Evolutionary conservation across 352 stramenopile genomes (phyloP), one percentile per base, ranked within the genome.

Genomic region (Plasmopara halstedii): DNA sequence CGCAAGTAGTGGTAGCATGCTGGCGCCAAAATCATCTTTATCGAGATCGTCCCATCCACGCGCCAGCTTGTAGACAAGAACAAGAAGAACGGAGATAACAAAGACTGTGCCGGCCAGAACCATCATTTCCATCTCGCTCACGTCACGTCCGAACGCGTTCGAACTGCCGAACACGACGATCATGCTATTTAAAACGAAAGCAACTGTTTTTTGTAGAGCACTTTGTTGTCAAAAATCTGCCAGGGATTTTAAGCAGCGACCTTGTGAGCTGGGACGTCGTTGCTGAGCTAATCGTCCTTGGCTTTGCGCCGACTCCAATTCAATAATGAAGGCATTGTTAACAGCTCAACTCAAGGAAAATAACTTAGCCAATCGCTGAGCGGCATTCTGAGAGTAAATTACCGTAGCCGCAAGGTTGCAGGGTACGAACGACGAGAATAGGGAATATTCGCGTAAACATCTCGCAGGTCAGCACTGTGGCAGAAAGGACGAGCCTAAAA

Each of bases 61-160:
- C 38, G 75, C 70, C 31, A 85, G 62, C 58, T 87, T 87, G 69
- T 83, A 87, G 22, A 87, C 73, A 22, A 87, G 53, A 46, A 78
- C 75, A 23, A 87, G 62, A 18, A 87, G 58, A 61, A 87, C 66
- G 17, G 75, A 87, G 15, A 85, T 63, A 36, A 87, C 70, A 43
- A 87, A 87, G 31, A 87, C 69, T 5, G 75, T 87, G 7, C 67
- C 68, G 4, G 72, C 58, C 34, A 87, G 61, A 39, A 84, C 45
- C 55, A 85, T 67, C 70, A 83, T 83, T 52, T 87, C 75, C 33
- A 53, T 63, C 51, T 87, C 75, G 64, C 63, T 79, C 45, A 87
- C 56, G 60, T 87, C 75, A 42, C 61, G 75, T 20, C 75, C 75
- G 42, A 87, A 87, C 11, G 73, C 73, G 58, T 87, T 87, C 25